A percentile compares a stretch with the other conserved stretches of the same genome.
Evolutionary conservation across 108 stramenopile species (phyloP).

Genomic region (Pseudonitzschia pungens): DNA sequence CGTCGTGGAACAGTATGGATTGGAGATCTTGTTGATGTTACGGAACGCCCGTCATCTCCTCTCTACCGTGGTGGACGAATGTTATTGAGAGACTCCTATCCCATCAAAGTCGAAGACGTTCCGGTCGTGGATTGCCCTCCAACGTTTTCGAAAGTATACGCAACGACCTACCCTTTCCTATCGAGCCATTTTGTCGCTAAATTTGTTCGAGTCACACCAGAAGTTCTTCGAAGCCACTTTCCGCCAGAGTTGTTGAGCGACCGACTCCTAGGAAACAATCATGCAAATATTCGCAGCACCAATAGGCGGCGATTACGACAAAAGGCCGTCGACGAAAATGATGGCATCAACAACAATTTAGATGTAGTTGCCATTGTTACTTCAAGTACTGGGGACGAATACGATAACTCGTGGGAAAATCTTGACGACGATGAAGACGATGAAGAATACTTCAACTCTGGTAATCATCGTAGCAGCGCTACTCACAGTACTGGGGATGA

Average conservation of each 20-base stretch:
- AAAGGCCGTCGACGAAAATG: neutral
- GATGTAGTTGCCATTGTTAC: neutral
- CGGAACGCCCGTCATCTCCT: neutral
- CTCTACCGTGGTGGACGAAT: conserved; percentile 2
- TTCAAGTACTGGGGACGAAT: neutral
- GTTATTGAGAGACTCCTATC: conserved; percentile 26
- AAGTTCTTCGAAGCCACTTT: conserved; percentile 12
- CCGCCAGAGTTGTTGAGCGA: neutral
- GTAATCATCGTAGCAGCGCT: neutral
- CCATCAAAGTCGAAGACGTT: conserved; percentile 23
- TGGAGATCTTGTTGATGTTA: conserved; percentile 14
- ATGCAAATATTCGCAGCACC: neutral
- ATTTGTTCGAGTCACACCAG: conserved; percentile 14
- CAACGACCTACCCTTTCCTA: conserved; percentile 1
- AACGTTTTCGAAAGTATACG: conserved; percentile 6
- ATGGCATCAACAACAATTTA: neutral
- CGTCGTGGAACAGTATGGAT: conserved; percentile 28
- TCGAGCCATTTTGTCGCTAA: conserved; percentile 16
- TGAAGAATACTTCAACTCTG: neutral
- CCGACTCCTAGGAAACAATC: neutral
- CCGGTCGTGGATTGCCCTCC: conserved; percentile 12
- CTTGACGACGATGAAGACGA: neutral
- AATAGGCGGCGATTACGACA: neutral
- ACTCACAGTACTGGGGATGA: neutral
- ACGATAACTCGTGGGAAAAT: conserved; percentile 5